A percentile compares a stretch with the other conserved stretches of the same genome.
These are phyloP conservation scores for Yamadazyma pseudoaaseri DNA, from an alignment of 1,139 yeast species.

Conservation along the genomic window DNA sequence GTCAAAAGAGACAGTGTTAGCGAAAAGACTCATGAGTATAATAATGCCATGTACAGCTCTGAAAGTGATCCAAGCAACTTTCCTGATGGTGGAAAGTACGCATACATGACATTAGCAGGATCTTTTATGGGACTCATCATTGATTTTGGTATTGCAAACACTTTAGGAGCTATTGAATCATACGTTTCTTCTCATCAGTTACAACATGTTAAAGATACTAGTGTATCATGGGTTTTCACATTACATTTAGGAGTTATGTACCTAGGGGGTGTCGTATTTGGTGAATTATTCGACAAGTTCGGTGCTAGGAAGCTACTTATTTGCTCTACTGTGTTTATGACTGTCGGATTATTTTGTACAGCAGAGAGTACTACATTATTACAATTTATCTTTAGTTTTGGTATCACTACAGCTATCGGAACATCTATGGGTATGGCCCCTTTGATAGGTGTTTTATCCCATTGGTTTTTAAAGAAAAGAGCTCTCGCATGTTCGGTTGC, in stretches of 20 bases:
- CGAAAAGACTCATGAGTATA: constrained; percentile 2
- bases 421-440: constrained; percentile 60
- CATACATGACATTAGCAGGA: constrained; percentile 62
- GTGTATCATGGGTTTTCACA: constrained; percentile 65
- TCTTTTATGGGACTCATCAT: constrained; percentile 57
- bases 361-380: constrained; percentile 52
- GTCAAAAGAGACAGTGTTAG: background rate
- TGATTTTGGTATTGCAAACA: constrained; percentile 62
- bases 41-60: constrained; percentile 20
- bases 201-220: constrained; percentile 34
- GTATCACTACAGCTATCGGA: constrained; percentile 56
- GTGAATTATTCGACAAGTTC: constrained; percentile 57
- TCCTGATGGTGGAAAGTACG: constrained; percentile 65
- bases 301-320: constrained; percentile 52
- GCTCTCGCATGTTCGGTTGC: constrained; percentile 59
- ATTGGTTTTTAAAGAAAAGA: constrained; percentile 57
- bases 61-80: constrained; percentile 29
- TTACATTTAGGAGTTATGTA: constrained; percentile 55
- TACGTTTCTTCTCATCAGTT: constrained; percentile 54
- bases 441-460: constrained; percentile 56
- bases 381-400: constrained; percentile 61
- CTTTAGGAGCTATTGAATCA: constrained; percentile 61
- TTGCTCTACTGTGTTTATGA: constrained; percentile 44
- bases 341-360: constrained; percentile 50
- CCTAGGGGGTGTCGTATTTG: constrained; percentile 58